phyloP scores from a whole-genome alignment of 2,329 filamentous ascomycete genomes.

The Penicillium sp. region DNA sequence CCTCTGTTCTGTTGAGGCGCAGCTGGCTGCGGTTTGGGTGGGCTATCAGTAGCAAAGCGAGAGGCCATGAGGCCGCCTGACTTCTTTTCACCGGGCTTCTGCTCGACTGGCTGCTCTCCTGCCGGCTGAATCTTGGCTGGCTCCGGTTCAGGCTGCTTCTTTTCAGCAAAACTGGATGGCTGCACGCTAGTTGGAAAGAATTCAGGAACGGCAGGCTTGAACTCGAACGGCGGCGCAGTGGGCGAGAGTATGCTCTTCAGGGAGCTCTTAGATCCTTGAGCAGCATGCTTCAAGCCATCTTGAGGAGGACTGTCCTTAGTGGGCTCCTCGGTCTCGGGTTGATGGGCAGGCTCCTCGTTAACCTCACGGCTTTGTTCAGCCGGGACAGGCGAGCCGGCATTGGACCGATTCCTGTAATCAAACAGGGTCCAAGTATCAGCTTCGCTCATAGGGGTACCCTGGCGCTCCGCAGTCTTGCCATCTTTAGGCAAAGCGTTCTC shows the following conservation, averaged over 20 bases:
- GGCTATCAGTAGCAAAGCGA: conserved; percentile 29
- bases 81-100: conserved; percentile 14
- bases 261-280: conserved; percentile 21
- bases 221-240: conserved; percentile 63
- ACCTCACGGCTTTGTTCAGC: conserved; percentile 9
- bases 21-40: conserved; percentile 19
- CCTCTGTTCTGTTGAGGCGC: neutral
- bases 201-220: conserved; percentile 33
- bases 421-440: conserved; percentile 55
- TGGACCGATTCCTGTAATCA: conserved; percentile 55
- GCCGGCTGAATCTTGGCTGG: neutral
- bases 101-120: conserved; percentile 7
- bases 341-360: conserved; percentile 11
- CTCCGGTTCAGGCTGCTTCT: neutral
- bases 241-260: conserved; percentile 59
- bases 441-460: conserved; percentile 32
- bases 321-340: conserved; percentile 12
- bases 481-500: conserved; percentile 40
- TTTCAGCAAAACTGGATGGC: conserved; percentile 13
- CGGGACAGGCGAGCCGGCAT: conserved; percentile 47
- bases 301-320: conserved; percentile 3
- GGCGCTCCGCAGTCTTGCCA: conserved; percentile 25
- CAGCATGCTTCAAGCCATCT: conserved; percentile 13
- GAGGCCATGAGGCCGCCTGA: conserved; percentile 30
- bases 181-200: conserved; percentile 23